phyloP scores from a whole-genome alignment of 139 green algal species.

The Volvox africanus region DNA sequence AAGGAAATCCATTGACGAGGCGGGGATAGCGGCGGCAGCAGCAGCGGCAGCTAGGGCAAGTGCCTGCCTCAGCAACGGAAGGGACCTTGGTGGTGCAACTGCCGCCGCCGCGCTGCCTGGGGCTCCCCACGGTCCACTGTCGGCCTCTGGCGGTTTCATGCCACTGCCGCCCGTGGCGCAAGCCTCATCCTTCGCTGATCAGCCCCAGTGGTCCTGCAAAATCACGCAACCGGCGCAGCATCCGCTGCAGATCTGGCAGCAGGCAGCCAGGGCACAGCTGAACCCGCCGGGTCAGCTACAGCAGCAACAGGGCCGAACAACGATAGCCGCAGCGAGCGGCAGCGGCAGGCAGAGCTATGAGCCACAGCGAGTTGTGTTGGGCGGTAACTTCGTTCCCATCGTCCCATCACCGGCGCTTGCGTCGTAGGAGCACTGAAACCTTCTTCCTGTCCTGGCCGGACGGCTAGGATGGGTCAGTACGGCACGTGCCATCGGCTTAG shows the following conservation, averaged over 20 bases:
- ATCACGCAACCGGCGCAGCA: not conserved
- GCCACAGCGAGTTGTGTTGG: conserved; percentile 33
- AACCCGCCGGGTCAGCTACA: not conserved
- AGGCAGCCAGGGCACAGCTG: not conserved
- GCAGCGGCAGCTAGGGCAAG: not conserved
- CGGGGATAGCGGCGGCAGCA: not conserved
- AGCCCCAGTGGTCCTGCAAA: not conserved
- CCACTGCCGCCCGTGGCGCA: too few relatives aligned
- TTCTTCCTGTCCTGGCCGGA: too few relatives aligned
- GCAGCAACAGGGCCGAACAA: conserved; percentile 3
- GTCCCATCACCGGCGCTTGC: not conserved
- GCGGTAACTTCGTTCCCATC: conserved; percentile 37
- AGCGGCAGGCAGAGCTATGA: conserved; percentile 24
- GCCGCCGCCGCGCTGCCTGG: not conserved
- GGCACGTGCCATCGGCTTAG: too few relatives aligned
- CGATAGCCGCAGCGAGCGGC: too few relatives aligned
- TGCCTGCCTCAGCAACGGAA: not conserved
- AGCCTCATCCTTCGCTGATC: not conserved
- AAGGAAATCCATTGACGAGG: conserved; percentile 47
- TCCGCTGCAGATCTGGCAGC: not conserved
- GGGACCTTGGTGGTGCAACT: not conserved
- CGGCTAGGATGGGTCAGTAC: too few relatives aligned
- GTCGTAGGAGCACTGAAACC: not conserved
- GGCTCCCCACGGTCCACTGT: not conserved
- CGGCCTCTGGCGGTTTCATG: too few relatives aligned